A percentile compares a stretch with the other conserved stretches of the same genome.
Evolutionary conservation across 1,139 yeast genomes (phyloP).

Genomic region (Kodamaea arcana): DNA sequence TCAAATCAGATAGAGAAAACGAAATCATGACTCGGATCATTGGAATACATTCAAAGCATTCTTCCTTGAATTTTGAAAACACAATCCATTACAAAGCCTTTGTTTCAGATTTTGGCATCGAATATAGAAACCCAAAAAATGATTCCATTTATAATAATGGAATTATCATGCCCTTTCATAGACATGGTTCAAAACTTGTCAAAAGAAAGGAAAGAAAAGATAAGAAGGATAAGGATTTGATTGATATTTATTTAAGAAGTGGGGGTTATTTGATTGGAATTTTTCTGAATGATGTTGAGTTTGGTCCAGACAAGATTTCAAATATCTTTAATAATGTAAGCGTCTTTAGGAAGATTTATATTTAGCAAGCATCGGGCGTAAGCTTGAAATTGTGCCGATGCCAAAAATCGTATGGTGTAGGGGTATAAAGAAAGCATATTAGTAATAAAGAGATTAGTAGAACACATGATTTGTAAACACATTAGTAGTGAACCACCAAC

Average conservation of each 20-base stretch:
- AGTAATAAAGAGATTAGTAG: no score
- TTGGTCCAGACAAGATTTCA: constrained; percentile 43
- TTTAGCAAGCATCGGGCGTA: no score
- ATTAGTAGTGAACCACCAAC: no score
- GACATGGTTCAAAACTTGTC: constrained; percentile 39
- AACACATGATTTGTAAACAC: no score
- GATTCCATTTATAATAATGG: constrained; percentile 42
- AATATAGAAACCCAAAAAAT: constrained; percentile 27
- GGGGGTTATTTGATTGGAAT: constrained; percentile 59
- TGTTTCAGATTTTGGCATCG: constrained; percentile 53
- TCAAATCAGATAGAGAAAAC: constrained; percentile 16
- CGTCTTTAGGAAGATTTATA: constrained; percentile 38
- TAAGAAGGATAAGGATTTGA: constrained; percentile 8
- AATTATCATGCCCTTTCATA: constrained; percentile 48
- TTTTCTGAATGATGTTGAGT: constrained; percentile 31
- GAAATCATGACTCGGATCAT: constrained; percentile 44
- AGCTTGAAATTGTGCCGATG: no score
- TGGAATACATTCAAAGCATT: constrained; percentile 35
- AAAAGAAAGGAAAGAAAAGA: constrained; percentile 22
- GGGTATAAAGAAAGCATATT: no score
- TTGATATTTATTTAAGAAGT: constrained; percentile 46
- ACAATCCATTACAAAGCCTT: constrained; percentile 47
- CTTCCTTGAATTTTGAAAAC: constrained; percentile 36
- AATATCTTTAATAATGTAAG: constrained; percentile 40
- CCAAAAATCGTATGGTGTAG: no score